Evolutionary conservation across 2,329 filamentous ascomycete genomes (phyloP), one percentile per base, ranked within the genome.

Genomic region (Xylariales sp.): DNA sequence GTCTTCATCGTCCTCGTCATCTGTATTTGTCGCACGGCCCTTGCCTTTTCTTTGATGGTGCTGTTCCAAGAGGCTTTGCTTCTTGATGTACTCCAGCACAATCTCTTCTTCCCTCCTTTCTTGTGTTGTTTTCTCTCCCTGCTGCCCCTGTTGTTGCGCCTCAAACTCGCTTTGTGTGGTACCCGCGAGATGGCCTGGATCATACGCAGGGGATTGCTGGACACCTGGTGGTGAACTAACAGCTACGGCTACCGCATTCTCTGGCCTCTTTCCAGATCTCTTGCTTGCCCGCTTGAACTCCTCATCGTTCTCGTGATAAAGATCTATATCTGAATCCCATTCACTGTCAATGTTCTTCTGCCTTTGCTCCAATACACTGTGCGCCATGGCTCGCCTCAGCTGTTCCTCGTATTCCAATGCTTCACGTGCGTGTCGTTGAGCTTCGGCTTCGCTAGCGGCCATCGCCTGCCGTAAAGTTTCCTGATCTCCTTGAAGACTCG

Each of bases 81-180:
- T 84, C 69, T 83, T 85, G 28, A 88, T 72, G 57, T 87, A 88
- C 51, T 88, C 83, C 55, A 90, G 58, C 7, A 89, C 76, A 41
- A 85, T 78, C 40, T 88, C 77, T 54, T 90, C 84, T 52, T 89
- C 85, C 0, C 70, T 76, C 52, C 61, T 69, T 38, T 64, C 57
- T 25, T 56, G 61, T 32, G 59, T 57, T 23, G 67, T 60, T 4
- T 64, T 61, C 29, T 62, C 59, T 46, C 69, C 50, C 37, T 72
- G 59, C 23, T 67, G 69, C 11, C 57, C 37, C 60, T 57, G 17
- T 74, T 69, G 11, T 61, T 65, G 6, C 61, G 59, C 47, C 67
- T 63, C 1, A 68, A 73, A 35, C 66, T 67, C 33, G 67, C 66
- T n/a, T n/a, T n/a, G n/a, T n/a, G n/a, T n/a, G n/a, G n/a, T n/a